Percentiles rank a stretch among this genome's conserved stretches.
phyloP scores from a whole-genome alignment of 225 moss, liverwort and hornwort species.

The Asterella californica region DNA sequence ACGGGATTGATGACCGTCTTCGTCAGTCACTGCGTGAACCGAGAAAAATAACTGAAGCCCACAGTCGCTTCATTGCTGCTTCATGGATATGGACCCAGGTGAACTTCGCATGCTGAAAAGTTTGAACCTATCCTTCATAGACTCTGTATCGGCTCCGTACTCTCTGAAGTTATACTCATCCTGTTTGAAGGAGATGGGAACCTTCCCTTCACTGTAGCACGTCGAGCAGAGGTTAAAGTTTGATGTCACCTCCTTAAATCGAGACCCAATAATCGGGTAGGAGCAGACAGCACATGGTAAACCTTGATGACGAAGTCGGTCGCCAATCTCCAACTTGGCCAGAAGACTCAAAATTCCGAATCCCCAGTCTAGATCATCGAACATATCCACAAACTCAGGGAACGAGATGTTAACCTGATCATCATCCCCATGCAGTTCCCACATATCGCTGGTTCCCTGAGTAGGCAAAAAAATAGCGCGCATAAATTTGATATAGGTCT shows the following conservation, averaged over 20 bases:
- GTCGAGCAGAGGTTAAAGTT: conserved; percentile 79
- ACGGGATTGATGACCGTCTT: neutral
- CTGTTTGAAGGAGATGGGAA: conserved; percentile 63
- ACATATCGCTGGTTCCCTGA: conserved; percentile 74
- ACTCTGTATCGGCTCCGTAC: conserved; percentile 56
- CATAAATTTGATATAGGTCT: conserved; percentile 68
- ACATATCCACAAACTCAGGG: conserved; percentile 75
- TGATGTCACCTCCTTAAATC: conserved; percentile 73
- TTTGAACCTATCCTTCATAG: conserved; percentile 43
- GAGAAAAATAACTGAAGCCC: neutral
- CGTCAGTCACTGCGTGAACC: neutral
- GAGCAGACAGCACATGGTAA: conserved; percentile 84
- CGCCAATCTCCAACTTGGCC: conserved; percentile 77
- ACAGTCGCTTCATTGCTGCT: neutral
- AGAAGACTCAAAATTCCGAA: conserved; percentile 83
- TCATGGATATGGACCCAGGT: conserved; percentile 28
- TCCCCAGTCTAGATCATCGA: conserved; percentile 90
- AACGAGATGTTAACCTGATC: conserved; percentile 83
- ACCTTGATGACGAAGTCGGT: conserved; percentile 74
- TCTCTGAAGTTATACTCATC: conserved; percentile 89
- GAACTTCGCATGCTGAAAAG: conserved; percentile 27
- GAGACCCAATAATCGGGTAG: conserved; percentile 78
- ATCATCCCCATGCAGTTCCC: conserved; percentile 73
- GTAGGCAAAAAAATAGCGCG: conserved; percentile 83
- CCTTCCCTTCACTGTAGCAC: conserved; percentile 94